Percentiles rank a stretch among this genome's conserved stretches.
phyloP scores from a whole-genome alignment of 1,284 basidiomycete genomes.

The Heliocybe sulcata region DNA sequence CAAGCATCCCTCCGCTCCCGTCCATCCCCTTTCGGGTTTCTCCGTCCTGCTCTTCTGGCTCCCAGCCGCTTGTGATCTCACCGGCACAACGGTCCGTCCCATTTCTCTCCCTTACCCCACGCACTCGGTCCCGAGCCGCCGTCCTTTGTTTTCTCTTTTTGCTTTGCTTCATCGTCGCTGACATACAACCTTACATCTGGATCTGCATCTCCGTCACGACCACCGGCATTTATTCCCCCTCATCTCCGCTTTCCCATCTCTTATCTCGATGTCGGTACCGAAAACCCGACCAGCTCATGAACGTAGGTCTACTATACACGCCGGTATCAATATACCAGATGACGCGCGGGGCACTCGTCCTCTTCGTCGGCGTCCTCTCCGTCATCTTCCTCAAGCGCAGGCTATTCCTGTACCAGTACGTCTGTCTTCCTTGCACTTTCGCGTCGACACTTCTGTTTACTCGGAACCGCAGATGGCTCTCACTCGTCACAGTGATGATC shows the following conservation, averaged over 20 bases:
- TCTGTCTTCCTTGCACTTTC: constrained; percentile 8
- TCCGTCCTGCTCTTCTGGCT: constrained; percentile 76
- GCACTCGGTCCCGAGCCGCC: not conserved
- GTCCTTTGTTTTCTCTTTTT: constrained; percentile 10
- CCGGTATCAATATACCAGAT: constrained; percentile 98
- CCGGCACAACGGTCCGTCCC: constrained; percentile 71
- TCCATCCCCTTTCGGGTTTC: constrained; percentile 54
- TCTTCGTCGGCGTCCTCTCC: constrained; percentile 92
- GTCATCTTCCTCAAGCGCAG: constrained; percentile 87
- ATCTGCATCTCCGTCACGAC: not conserved
- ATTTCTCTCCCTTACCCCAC: constrained; percentile 5
- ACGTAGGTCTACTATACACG: constrained; percentile 89
- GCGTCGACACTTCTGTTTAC: constrained; percentile 6
- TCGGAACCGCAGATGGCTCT: constrained; percentile 65
- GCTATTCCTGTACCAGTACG: constrained; percentile 75
- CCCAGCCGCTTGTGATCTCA: constrained; percentile 84
- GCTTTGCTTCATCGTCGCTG: not conserved
- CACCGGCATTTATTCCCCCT: constrained; percentile 4
- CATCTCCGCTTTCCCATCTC: constrained; percentile 3
- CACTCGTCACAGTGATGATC: constrained; percentile 84
- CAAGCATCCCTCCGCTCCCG: constrained; percentile 27
- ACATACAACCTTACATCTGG: not conserved
- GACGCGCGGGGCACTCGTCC: constrained; percentile 93
- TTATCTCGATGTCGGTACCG: constrained; percentile 11
- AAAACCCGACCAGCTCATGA: constrained; percentile 68